A percentile compares a stretch with the other conserved stretches of the same genome.
phyloP scores from a whole-genome alignment of 1,139 yeast species.

The Pichia sp. region DNA sequence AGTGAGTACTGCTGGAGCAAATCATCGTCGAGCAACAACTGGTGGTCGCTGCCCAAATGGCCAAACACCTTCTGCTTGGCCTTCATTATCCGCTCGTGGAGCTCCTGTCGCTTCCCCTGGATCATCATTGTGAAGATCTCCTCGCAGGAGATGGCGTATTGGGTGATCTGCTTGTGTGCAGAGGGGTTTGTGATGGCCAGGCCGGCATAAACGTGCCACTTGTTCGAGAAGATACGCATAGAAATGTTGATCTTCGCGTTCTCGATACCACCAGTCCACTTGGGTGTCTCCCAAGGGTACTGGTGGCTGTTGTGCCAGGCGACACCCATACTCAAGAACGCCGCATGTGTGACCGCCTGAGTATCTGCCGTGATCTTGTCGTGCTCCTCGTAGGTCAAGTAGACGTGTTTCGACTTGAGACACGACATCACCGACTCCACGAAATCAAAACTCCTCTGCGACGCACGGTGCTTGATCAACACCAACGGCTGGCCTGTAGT shows the following conservation, averaged over 20 bases:
- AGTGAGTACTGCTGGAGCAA: conserved; percentile 76
- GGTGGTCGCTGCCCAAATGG: conserved; percentile 49
- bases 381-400: conserved; percentile 77
- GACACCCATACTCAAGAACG: conserved; percentile 92
- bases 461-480: conserved; percentile 69
- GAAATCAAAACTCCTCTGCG: conserved; percentile 51
- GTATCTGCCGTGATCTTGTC: conserved; percentile 96
- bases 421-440: conserved; percentile 67
- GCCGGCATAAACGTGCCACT: conserved; percentile 99
- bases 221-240: conserved; percentile 81
- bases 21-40: conserved; percentile 72
- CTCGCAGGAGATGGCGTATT: conserved; percentile 80
- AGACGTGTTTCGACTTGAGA: conserved; percentile 73
- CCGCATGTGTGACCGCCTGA: conserved; percentile 98
- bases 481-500: conserved; percentile 93
- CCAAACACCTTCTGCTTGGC: conserved; percentile 80
- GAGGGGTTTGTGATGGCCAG: conserved; percentile 92
- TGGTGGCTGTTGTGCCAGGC: conserved; percentile 85
- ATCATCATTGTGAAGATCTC: conserved; percentile 82
- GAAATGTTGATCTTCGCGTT: conserved; percentile 94
- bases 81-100: conserved; percentile 51
- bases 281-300: conserved; percentile 88
- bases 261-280: conserved; percentile 91
- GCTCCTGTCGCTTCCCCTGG: conserved; percentile 56
- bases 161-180: conserved; percentile 87